Base-by-base conservation (phyloP, 108 stramenopile genomes). In the Pseudonitzschia delicatissima region DNA sequence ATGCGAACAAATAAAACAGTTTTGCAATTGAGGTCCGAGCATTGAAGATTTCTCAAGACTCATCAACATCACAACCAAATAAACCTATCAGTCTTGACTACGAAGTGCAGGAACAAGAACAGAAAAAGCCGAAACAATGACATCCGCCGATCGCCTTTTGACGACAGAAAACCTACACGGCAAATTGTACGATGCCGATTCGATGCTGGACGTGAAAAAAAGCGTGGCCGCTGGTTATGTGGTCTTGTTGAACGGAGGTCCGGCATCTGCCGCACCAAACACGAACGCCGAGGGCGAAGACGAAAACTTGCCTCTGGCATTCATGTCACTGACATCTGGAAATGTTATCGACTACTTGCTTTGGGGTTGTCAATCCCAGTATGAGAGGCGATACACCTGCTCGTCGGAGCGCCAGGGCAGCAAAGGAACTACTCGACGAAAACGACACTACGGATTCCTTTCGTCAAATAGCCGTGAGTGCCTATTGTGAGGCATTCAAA, bases 261-360 rank as follows among this genome's bases (percentile, higher is more conserved):
- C 36, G 13, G 8, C 57, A 27, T 45, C 68, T 17, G 23, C 53
- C 6, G 21, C 40, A 0, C 18, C 8, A 5, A 32, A 51, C 37
- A 76, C 5, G 45, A 69, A 59, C 29, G 53, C 9, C 15, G 34
- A 57, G 11, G 39, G 17, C 12, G 34, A 66, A 48, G 67, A 68
- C 23, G 12, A 31, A 7, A 45, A 55, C 27, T 27, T 33, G 37
- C 4, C 66, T 21, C 66, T 82, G 2, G 78, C 75, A 12, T 86
- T 86, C 53, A 58, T 71, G 63, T 66, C 82, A 33, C 40, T 86
- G 37, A 80, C 76, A 33, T 79, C 82, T n/a, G 81, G 85, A 35
- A 86, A 86, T 48, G 81, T 86, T 4, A 27, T 86, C 26, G 85
- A 86, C n/a, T 63, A 77, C 82, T 11, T 82, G 81, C 55, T 82